Conservation (phyloP, 176 grass and related monocot species). For the Avena sativa region DNA sequence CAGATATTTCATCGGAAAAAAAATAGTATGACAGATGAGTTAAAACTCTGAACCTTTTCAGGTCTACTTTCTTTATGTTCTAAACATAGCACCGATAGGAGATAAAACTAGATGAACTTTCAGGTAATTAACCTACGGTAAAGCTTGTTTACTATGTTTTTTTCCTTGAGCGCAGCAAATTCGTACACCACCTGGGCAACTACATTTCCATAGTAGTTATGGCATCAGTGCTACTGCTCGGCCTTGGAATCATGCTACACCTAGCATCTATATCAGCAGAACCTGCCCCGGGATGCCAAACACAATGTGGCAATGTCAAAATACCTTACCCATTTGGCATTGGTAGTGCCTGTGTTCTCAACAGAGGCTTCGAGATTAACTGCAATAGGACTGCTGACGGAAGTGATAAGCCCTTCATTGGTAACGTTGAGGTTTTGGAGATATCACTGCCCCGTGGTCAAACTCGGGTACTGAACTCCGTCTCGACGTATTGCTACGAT, state of each 20-base stretch:
- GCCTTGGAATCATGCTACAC: slow-evolving; percentile 1
- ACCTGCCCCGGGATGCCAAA: slow-evolving; percentile 1
- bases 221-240: slow-evolving; percentile 2
- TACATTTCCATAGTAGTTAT: not conserved
- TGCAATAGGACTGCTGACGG: not conserved
- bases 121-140: not conserved
- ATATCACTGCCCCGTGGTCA: slow-evolving; percentile 6
- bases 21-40: no score
- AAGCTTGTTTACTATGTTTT: not conserved
- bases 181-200: not conserved
- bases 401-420: not conserved
- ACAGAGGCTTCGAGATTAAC: slow-evolving; percentile 14
- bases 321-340: slow-evolving; percentile 45
- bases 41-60: not conserved
- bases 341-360: slow-evolving; percentile 20
- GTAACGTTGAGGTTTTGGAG: not conserved
- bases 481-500: slow-evolving; percentile 31
- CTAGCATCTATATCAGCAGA: slow-evolving; percentile 21
- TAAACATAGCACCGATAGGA: not conserved
- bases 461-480: not conserved
- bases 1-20: no score
- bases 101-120: not conserved
- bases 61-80: not conserved
- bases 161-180: not conserved
- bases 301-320: slow-evolving; percentile 8